These are phyloP conservation scores for Phyllachora maydis DNA, from an alignment of 2,329 filamentous ascomycete species.

Conservation along the genomic window DNA sequence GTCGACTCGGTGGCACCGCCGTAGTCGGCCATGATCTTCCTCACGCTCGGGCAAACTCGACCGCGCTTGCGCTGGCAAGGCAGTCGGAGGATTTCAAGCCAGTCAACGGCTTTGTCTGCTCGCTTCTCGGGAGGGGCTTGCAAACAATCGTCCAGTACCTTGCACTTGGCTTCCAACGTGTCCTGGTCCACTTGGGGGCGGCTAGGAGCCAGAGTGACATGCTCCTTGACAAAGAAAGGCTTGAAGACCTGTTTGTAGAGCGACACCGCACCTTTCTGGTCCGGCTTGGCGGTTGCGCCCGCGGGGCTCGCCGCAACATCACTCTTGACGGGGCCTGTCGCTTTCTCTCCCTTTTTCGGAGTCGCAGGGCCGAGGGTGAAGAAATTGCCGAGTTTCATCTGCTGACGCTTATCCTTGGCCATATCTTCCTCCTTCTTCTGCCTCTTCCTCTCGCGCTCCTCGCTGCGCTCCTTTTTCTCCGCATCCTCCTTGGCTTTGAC, in stretches of 20 bases:
- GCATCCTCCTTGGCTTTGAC: slow-evolving; percentile 10
- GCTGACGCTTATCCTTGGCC: slow-evolving; percentile 25
- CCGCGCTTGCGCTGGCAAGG: slow-evolving; percentile 21
- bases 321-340: too few relatives aligned
- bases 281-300: too few relatives aligned
- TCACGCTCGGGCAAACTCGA: slow-evolving; percentile 28
- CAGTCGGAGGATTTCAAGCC: slow-evolving; percentile 23
- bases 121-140: slow-evolving; percentile 21
- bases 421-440: slow-evolving; percentile 31
- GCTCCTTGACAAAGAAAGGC: slow-evolving; percentile 58
- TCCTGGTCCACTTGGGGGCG: slow-evolving; percentile 36
- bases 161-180: slow-evolving; percentile 26
- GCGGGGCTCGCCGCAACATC: too few relatives aligned
- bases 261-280: too few relatives aligned
- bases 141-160: slow-evolving; percentile 31
- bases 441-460: slow-evolving; percentile 23
- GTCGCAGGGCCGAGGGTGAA: slow-evolving; percentile 19
- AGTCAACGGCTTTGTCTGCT: slow-evolving; percentile 24
- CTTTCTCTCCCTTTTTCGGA: slow-evolving; percentile 21
- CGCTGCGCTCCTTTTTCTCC: slow-evolving; percentile 9
- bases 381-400: slow-evolving; percentile 23
- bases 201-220: slow-evolving; percentile 48
- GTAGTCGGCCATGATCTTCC: slow-evolving; percentile 36
- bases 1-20: slow-evolving; percentile 17
- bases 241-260: slow-evolving; percentile 55